phyloP scores from a whole-genome alignment of 805 yeast species.

The Saccharomycopsis fermentans region DNA sequence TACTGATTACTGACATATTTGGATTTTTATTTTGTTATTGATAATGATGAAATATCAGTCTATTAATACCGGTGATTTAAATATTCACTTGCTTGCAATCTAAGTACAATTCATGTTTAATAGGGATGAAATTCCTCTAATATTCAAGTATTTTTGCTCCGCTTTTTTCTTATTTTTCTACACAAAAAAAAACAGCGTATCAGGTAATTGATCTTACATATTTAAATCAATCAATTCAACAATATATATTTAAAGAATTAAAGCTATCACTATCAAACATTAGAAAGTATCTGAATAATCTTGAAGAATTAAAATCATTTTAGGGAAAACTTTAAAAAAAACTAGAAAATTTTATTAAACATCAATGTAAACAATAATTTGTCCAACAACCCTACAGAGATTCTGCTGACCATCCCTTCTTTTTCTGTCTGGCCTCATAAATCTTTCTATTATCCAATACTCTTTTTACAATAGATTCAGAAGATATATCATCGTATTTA shows the following conservation, averaged over 20 bases:
- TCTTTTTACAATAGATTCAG: conserved; percentile 63
- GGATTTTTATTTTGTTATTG: not conserved
- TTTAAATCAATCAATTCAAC: too few species aligned
- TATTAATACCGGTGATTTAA: too few species aligned
- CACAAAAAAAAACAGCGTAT: not conserved
- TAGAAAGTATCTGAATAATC: too few species aligned
- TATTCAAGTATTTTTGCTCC: not conserved
- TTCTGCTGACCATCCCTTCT: conserved; percentile 66
- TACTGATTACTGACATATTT: conserved; percentile 39
- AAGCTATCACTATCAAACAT: too few species aligned
- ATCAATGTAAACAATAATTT: conserved; percentile 27
- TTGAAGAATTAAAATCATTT: too few species aligned
- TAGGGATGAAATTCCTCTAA: too few species aligned
- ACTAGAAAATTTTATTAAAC: not conserved
- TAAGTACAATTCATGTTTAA: too few species aligned
- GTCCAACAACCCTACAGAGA: conserved; percentile 16
- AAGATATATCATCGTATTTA: conserved; percentile 53
- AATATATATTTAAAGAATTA: too few species aligned
- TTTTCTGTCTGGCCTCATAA: conserved; percentile 78
- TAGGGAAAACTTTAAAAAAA: not conserved
- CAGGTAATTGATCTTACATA: not conserved
- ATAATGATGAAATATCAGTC: too few species aligned
- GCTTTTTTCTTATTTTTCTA: not conserved
- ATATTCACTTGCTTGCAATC: too few species aligned
- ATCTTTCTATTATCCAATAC: conserved; percentile 57